Percentiles rank a stretch among this genome's conserved stretches.
These are phyloP conservation scores for Wickerhamiella cacticola DNA, from an alignment of 805 yeast species.

Conservation along the genomic window DNA sequence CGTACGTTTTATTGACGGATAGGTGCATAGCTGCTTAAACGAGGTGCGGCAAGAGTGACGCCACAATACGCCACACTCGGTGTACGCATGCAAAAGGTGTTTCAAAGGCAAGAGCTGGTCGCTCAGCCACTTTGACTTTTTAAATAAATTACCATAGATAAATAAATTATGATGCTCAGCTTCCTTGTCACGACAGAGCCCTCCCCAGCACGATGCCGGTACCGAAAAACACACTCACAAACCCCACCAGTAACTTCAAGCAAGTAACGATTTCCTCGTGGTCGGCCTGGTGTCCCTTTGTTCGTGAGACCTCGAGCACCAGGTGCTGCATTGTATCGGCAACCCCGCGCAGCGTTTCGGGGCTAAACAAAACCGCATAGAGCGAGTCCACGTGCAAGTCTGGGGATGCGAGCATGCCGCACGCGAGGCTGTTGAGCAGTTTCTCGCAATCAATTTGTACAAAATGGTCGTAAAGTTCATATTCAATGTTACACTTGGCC, in stretches of 20 bases:
- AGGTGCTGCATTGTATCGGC: constrained; percentile 4
- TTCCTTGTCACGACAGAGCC: too few relatives aligned
- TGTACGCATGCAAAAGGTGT: too few relatives aligned
- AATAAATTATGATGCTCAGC: constrained; percentile 1
- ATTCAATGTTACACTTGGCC: constrained; percentile 8
- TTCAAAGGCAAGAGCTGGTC: too few relatives aligned
- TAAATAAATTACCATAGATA: not conserved
- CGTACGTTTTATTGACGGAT: not conserved
- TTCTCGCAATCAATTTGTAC: constrained; percentile 3
- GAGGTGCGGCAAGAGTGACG: not conserved
- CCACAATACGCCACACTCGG: too few relatives aligned
- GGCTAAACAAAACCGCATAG: constrained; percentile 13
- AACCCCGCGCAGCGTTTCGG: constrained; percentile 6
- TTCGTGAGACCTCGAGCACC: not conserved
- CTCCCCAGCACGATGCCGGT: constrained; percentile 20
- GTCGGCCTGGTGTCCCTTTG: not conserved
- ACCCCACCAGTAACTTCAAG: constrained; percentile 16
- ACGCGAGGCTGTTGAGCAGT: constrained; percentile 3
- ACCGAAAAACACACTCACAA: constrained; percentile 17
- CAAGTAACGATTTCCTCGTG: constrained; percentile 9
- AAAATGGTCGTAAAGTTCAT: constrained; percentile 2
- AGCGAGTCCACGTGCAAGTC: not conserved
- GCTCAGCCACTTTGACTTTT: too few relatives aligned
- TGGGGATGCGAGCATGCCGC: constrained; percentile 1
- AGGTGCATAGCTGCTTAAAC: not conserved